Base-by-base conservation (phyloP, 495 filamentous ascomycete genomes). In the Aspergillus asperescens region DNA sequence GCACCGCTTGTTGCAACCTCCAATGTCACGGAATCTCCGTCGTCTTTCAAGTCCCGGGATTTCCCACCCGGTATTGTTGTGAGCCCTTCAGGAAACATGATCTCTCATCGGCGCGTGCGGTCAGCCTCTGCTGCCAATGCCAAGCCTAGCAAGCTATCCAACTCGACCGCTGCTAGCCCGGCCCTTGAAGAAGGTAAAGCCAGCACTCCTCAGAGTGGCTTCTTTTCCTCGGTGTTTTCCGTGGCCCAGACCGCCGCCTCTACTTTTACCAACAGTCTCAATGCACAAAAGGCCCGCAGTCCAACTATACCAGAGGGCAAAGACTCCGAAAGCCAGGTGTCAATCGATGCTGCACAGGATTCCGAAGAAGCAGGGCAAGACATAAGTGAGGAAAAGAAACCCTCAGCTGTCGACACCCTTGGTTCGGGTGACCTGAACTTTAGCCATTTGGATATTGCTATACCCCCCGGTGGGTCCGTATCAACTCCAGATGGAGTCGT, bases 221-320 rank as follows among this genome's bases (percentile, higher is more conserved):
- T 98, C 67, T 98, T 98, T 67, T 92, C 89, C 6, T 88, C 85
- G 13, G 86, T 97, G 62, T 88, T 98, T 59, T 90, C 89, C 25
- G 92, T 84, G 24, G 91, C 92, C 13, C 93, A 97, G 62, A 97
- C 88, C 70, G 92, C 94, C 32, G 92, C 93, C n/a, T 90, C 81
- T 57, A 84, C 82, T 2, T 61, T 99, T 4, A 90, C 80, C 57
- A 96, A 81, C 61, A 90, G 79, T 41, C 88, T 97, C 23, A 90
- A 89, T 55, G 79, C 66, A 1, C 76, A 71, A 19, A 71, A 63
- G 48, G 68, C 61, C 35, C 67, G 76, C 27, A 69, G 54, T 22
- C 54, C 54, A 18, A 66, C 69, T 13, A 62, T 64, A 29, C 40
- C 59, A 7, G 52, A 49, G 8, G 32, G 63, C 7, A 48, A 34